Conservation (phyloP, 2,329 filamentous ascomycete genomes). For the Arthrobotrys pseudoclavata region DNA sequence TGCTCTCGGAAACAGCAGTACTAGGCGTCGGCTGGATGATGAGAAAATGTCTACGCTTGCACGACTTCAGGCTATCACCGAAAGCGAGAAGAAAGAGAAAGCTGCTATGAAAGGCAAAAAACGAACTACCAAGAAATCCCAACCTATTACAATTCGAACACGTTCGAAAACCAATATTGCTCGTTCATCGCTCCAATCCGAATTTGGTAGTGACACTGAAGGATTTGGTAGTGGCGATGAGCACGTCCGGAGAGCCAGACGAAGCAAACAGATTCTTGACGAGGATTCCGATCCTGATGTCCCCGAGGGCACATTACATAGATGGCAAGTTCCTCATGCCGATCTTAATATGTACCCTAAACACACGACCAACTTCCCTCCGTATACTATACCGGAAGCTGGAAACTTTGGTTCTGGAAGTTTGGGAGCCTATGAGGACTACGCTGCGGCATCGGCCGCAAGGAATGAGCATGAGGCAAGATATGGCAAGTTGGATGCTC, state of each 20-base stretch:
- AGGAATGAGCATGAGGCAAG: conserved; percentile 34
- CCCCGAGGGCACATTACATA: conserved; percentile 12
- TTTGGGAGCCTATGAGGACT: conserved; percentile 31
- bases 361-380: conserved; percentile 41
- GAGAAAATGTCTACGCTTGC: conserved; percentile 59
- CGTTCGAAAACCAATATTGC: conserved; percentile 29
- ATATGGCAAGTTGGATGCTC: conserved; percentile 21
- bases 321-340: conserved; percentile 34
- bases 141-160: conserved; percentile 28
- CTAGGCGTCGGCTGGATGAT: conserved; percentile 52
- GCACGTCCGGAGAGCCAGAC: neutral
- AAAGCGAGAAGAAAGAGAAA: conserved; percentile 49
- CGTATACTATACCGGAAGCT: conserved; percentile 48
- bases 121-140: neutral
- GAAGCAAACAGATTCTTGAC: neutral
- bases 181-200: conserved; percentile 6
- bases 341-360: conserved; percentile 28
- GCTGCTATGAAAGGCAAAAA: conserved; percentile 26
- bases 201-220: conserved; percentile 25
- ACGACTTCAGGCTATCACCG: conserved; percentile 57
- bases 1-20: conserved; percentile 36
- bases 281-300: conserved; percentile 17
- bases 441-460: conserved; percentile 37
- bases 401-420: conserved; percentile 27
- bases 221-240: conserved; percentile 1